These are phyloP conservation scores for Boehmeria nivea DNA, from an alignment of 306 rosid genomes.

Conservation along the genomic window DNA sequence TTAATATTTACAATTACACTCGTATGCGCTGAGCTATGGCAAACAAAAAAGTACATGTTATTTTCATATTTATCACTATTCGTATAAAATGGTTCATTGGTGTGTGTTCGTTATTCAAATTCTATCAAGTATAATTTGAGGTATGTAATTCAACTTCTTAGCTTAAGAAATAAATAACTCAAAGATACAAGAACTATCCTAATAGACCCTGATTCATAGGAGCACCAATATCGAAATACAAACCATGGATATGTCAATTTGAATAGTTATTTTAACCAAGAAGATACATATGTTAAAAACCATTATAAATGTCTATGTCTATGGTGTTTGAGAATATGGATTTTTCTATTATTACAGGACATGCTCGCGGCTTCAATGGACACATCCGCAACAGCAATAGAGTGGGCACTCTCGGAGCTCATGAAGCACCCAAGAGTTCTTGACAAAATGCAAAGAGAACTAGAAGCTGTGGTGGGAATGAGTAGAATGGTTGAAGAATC, in stretches of 20 bases:
- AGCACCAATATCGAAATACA: background rate
- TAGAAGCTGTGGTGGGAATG: background rate
- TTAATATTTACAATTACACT: background rate
- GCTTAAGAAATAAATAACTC: slow-evolving; percentile 18
- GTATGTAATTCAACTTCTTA: too few relatives aligned
- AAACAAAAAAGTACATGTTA: too few relatives aligned
- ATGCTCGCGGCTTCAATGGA: background rate
- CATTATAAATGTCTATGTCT: too few relatives aligned
- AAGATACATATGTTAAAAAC: too few relatives aligned
- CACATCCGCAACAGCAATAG: background rate
- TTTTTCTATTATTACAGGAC: background rate
- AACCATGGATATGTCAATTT: slow-evolving; percentile 21
- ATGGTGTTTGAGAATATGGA: background rate
- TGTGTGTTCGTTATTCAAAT: too few relatives aligned
- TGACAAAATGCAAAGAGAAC: background rate
- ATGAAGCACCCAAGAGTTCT: background rate
- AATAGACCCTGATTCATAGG: too few relatives aligned
- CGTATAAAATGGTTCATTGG: too few relatives aligned
- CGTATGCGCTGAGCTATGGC: too few relatives aligned
- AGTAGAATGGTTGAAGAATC: background rate
- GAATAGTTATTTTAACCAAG: too few relatives aligned
- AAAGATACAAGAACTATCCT: slow-evolving; percentile 12
- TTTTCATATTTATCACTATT: too few relatives aligned
- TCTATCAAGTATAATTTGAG: too few relatives aligned
- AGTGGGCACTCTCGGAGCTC: background rate